Evolutionary conservation across 345 rosid genomes (phyloP).

Genomic region (Bruguiera sexangula): DNA sequence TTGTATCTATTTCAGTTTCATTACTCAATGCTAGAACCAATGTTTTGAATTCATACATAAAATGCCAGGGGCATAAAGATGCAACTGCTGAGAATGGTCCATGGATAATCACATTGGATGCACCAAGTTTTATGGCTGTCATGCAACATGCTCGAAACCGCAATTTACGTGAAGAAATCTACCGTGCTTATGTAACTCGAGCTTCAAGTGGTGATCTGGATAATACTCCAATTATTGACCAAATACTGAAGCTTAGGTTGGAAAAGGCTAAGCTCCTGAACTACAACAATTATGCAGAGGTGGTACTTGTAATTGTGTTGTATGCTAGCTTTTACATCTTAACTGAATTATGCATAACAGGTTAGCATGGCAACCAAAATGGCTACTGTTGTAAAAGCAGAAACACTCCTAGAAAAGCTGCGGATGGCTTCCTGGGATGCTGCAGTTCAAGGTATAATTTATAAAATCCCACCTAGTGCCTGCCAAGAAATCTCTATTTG

Average conservation of each 20-base stretch:
- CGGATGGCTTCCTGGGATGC: constrained; percentile 82
- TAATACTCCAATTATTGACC: constrained; percentile 67
- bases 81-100: constrained; percentile 87
- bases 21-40: background rate
- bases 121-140: constrained; percentile 73
- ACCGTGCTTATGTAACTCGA: constrained; percentile 61
- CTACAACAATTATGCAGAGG: constrained; percentile 89
- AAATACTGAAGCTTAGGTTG: constrained; percentile 66
- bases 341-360: constrained; percentile 35
- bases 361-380: constrained; percentile 94
- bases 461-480: constrained; percentile 4
- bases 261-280: constrained; percentile 79
- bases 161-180: constrained; percentile 79
- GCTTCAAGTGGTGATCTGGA: constrained; percentile 81
- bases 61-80: constrained; percentile 65
- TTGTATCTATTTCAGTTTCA: background rate
- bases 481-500: background rate
- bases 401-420: constrained; percentile 79
- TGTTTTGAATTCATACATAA: background rate
- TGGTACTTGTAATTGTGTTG: constrained; percentile 25
- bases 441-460: constrained; percentile 68
- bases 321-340: constrained; percentile 11
- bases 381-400: constrained; percentile 87
- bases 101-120: constrained; percentile 80
- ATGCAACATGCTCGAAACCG: constrained; percentile 85